Evolutionary conservation across 805 yeast genomes (phyloP).

Genomic region (Jamesozyma hellenica): DNA sequence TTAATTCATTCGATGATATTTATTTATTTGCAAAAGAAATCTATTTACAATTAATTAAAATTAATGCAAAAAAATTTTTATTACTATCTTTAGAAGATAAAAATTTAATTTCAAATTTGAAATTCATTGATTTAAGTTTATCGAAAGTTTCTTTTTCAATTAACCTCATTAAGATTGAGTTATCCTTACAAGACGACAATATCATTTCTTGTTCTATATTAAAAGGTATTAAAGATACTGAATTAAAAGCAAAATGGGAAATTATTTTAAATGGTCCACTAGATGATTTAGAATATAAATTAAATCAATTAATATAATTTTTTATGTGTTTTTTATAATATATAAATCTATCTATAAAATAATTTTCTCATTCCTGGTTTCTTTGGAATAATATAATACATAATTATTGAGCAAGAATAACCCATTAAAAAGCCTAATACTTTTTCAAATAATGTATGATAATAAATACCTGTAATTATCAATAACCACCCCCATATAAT

Average conservation of each 20-base stretch:
- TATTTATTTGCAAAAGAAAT: conserved; percentile 22
- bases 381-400: conserved; percentile 32
- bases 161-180: conserved; percentile 6
- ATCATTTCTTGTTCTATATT: conserved; percentile 13
- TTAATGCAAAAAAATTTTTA: conserved; percentile 8
- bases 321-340: neutral
- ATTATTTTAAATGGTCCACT: conserved; percentile 18
- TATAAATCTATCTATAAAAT: conserved; percentile 1
- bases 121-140: conserved; percentile 13
- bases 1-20: conserved; percentile 12
- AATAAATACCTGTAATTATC: conserved; percentile 68
- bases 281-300: conserved; percentile 11
- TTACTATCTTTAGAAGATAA: conserved; percentile 10
- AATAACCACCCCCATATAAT: conserved; percentile 48
- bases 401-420: conserved; percentile 37
- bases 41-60: conserved; percentile 12
- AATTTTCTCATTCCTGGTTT: conserved; percentile 3
- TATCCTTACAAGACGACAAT: conserved; percentile 12
- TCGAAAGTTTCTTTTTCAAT: conserved; percentile 10
- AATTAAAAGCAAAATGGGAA: conserved; percentile 8
- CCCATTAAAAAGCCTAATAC: conserved; percentile 60
- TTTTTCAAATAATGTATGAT: conserved; percentile 73
- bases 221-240: conserved; percentile 4
- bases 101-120: conserved; percentile 10
- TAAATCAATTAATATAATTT: conserved; percentile 7